A percentile compares a stretch with the other conserved stretches of the same genome.
Evolutionary conservation across 1,139 yeast species (phyloP).

Genomic region (Yamadazyma pseudoaaseri): DNA sequence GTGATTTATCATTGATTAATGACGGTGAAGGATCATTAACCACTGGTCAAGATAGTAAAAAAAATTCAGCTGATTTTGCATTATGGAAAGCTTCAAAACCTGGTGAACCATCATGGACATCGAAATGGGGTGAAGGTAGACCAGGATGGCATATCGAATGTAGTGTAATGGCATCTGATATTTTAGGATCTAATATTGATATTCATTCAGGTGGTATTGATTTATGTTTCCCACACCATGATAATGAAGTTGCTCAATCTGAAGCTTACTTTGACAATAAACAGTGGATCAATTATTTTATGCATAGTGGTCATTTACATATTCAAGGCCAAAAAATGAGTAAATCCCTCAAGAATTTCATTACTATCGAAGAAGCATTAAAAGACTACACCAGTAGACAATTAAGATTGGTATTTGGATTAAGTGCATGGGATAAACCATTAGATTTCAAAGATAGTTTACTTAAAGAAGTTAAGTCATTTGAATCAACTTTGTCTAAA

Average conservation of each 20-base stretch:
- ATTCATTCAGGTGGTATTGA: conserved; percentile 98
- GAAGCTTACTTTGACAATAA: conserved; percentile 87
- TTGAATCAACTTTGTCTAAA: conserved; percentile 72
- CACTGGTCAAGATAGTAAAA: conserved; percentile 53
- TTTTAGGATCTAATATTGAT: conserved; percentile 81
- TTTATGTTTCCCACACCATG: conserved; percentile 99
- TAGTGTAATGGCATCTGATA: conserved; percentile 96
- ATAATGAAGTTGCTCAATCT: conserved; percentile 94
- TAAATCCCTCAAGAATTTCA: conserved; percentile 89
- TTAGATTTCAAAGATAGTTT: conserved; percentile 87
- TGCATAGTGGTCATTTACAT: conserved; percentile 96
- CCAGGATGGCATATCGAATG: conserved; percentile 99
- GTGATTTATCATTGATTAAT: conserved; percentile 76
- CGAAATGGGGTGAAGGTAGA: conserved; percentile 97
- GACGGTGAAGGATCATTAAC: conserved; percentile 95
- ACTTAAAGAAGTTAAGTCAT: conserved; percentile 70
- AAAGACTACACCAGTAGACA: conserved; percentile 71
- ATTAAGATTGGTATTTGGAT: conserved; percentile 83
- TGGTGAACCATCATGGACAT: conserved; percentile 95
- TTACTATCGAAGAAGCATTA: conserved; percentile 90
- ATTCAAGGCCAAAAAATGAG: conserved; percentile 99
- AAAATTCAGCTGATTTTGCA: conserved; percentile 84
- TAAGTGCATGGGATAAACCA: conserved; percentile 90
- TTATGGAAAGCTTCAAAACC: conserved; percentile 96
- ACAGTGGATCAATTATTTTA: conserved; percentile 96